These are phyloP conservation scores for Trypanosoma conorhini DNA, from an alignment of 208 protist species.

Conservation along the genomic window DNA sequence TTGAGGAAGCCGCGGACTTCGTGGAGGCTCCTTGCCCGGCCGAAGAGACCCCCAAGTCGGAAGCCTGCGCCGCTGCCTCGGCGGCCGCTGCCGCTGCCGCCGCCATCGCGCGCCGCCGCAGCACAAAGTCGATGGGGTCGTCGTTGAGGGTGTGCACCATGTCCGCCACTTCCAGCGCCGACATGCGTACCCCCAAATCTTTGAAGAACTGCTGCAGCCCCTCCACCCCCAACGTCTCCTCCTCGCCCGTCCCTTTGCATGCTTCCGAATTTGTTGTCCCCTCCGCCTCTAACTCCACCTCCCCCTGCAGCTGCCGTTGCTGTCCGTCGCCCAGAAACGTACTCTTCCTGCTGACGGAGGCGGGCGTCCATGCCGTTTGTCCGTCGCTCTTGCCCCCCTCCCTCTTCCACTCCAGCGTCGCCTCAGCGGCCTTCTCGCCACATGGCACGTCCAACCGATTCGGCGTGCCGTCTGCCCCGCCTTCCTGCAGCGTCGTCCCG, in stretches of 20 bases:
- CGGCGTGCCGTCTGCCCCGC: neutral
- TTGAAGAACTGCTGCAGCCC: constrained; percentile 53
- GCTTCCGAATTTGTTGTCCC: neutral
- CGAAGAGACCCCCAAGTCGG: neutral
- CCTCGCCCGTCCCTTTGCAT: constrained; percentile 16
- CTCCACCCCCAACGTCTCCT: constrained; percentile 33
- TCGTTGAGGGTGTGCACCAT: constrained; percentile 39
- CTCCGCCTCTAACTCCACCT: neutral
- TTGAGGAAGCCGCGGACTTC: neutral
- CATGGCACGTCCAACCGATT: neutral
- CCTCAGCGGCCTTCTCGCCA: neutral
- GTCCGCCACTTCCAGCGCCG: constrained; percentile 54
- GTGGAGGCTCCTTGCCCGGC: neutral
- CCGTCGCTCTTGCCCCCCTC: neutral
- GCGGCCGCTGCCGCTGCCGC: neutral
- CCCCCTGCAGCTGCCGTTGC: neutral
- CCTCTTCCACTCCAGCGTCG: neutral
- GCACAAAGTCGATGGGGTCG: constrained; percentile 27
- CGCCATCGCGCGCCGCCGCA: constrained; percentile 18
- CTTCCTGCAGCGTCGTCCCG: neutral
- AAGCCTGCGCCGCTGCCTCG: neutral
- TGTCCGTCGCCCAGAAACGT: neutral
- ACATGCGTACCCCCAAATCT: constrained; percentile 40
- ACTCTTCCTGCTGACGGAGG: neutral
- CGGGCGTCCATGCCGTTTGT: neutral